Base-by-base conservation (phyloP, 768 basidiomycete genomes). In the Agaricus sinodeliciosus region DNA sequence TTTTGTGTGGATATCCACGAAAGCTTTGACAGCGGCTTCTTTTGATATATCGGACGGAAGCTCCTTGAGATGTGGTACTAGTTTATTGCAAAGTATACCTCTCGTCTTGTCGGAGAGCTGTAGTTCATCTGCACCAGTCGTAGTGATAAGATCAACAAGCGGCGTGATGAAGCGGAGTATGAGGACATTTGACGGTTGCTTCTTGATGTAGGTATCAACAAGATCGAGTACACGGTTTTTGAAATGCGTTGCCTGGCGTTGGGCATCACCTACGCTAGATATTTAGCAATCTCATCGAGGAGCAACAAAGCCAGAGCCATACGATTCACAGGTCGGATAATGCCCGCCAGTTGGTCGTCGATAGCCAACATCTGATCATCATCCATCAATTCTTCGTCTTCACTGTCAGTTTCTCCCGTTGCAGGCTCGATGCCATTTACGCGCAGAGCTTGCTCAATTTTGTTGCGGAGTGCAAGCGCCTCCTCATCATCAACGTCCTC, bases 311-410 rank as follows among this genome's bases (percentile, higher is more conserved):
- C 9, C 8, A 16, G 7, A 35, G 31, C 57, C 76, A 53, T 49
- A 88, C 90, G 81, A 75, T 86, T 90, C 49, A 75, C 77, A 35
- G 71, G 75, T 54, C 79, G 79, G 79, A 99, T 95, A 27, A 93
- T 84, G 48, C 85, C 81, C 3, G 90, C 91, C 6, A 99, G 81
- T 63, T 95, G 87, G 45, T 90, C 88, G 63, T 99, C 95, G 25
- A 98, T 81, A 31, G 87, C 88, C 77, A 98, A 84, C 95, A 99
- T 99, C 69, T 96, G 91, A 22, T 98, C 94, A 63, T 99, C 95
- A 63, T 96, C 89, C 85, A 95, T 86, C 26, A 85, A 70, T 44
- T 88, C 87, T 56, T 84, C 82, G 11, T 80, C 80, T 26, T 75
- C 74, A 35, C 75, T 81, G 43, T 82, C 81, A 6, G 75, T 74